These are phyloP conservation scores for Yamadazyma friedrichii DNA, from an alignment of 1,139 yeast species.

Conservation along the genomic window DNA sequence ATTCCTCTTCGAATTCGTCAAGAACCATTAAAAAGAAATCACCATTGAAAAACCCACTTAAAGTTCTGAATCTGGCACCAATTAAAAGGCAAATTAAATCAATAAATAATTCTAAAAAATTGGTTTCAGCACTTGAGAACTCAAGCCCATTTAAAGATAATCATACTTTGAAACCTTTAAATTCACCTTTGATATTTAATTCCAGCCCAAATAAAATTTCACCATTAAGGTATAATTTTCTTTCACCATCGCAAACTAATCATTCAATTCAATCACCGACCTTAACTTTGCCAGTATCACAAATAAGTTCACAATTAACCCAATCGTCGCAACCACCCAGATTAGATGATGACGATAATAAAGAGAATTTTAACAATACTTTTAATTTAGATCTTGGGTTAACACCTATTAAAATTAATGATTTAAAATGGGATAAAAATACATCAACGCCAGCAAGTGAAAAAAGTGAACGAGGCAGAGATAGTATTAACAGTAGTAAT, in stretches of 20 bases:
- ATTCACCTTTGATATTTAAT: conserved; percentile 23
- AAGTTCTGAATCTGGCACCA: neutral
- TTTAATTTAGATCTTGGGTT: conserved; percentile 16
- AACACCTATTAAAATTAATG: conserved; percentile 22
- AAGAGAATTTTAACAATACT: conserved; percentile 9
- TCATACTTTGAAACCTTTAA: conserved; percentile 28
- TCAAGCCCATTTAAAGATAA: conserved; percentile 16
- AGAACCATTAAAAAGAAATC: conserved; percentile 3
- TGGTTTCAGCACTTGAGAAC: neutral
- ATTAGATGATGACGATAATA: conserved; percentile 9
- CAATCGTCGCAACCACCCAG: too few relatives aligned
- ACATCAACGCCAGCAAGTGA: conserved; percentile 17
- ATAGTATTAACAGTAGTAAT: conserved; percentile 29
- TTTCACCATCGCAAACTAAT: conserved; percentile 4
- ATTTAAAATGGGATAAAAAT: conserved; percentile 12
- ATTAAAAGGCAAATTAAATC: neutral
- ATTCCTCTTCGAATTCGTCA: too few relatives aligned
- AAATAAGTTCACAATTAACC: neutral
- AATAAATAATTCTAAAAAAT: neutral
- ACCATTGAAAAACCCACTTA: conserved; percentile 3
- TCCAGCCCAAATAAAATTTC: conserved; percentile 16
- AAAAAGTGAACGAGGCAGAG: conserved; percentile 20
- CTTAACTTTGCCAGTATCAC: too few relatives aligned
- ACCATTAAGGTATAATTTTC: conserved; percentile 18
- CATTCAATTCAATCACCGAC: conserved; percentile 1